Base-by-base conservation (phyloP, 495 filamentous ascomycete species). In the Penicillium fimorum region DNA sequence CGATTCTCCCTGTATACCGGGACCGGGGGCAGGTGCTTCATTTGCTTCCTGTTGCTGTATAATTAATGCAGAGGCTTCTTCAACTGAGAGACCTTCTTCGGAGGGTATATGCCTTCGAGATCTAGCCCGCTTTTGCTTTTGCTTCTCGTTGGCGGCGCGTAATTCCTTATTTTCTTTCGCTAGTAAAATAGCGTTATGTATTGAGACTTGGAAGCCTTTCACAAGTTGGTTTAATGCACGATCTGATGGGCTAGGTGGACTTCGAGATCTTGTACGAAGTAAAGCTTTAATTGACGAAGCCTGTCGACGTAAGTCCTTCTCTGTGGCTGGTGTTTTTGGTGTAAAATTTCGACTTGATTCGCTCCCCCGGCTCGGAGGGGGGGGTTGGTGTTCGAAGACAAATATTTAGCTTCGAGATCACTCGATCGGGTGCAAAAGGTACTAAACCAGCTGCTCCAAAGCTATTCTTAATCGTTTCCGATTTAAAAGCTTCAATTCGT, bases 401-500 rank as follows among this genome's bases (percentile, higher is more conserved):
- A 24, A 49, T 35, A 55, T 27, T 55, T 40, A 50, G 50, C 45
- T 54, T 24, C 46, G n/a, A 27, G 17, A 43, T 20, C 27, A 59
- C 57, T 44, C 15, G 15, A 10, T 55, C 45, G 3, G 18, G 44
- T 29, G 44, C 13, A 25, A 42, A 49, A 15, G 44, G 57, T 15
- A 49, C 42, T 48, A 59, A 40, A 46, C 51, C 51, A 7, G 41
- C n/a, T 24, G 27, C 41, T 17, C 13, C 15, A 17, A 54, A 54
- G 33, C 42, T 45, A 24, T 7, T 45, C 4, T 45, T 24, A 11
- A 22, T 24, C 0, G 20, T 45, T 4, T 27, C 25, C 3, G 25
- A 27, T 27, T 27, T 27, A 27, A 27, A 27, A 4, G 25, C 25
- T 27, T 27, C 5, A 27, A 27, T 27, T 4, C 25, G 25, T 27